These are phyloP conservation scores for Scedosporium dehoogii DNA, from an alignment of 2,329 filamentous ascomycete species.

Conservation along the genomic window DNA sequence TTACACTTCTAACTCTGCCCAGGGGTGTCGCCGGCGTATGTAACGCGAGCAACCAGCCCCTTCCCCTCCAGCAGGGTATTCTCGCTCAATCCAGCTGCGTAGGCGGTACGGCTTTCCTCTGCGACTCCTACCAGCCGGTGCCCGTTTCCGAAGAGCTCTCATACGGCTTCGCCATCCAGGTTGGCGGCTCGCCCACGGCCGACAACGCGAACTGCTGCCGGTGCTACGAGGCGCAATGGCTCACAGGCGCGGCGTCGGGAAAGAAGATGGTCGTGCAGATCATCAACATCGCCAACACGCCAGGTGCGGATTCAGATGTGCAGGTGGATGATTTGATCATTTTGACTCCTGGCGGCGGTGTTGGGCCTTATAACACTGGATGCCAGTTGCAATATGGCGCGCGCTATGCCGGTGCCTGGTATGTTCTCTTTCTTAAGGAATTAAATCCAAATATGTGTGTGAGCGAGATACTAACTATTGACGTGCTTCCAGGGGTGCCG, in stretches of 20 bases:
- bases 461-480: not conserved
- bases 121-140: conserved; percentile 13
- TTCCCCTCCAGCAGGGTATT: not conserved
- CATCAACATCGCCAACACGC: conserved; percentile 10
- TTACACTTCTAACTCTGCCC: not conserved
- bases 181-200: conserved; percentile 10
- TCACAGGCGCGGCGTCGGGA: conserved; percentile 11
- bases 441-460: not conserved
- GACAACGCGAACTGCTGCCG: conserved; percentile 15
- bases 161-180: conserved; percentile 14
- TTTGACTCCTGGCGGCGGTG: conserved; percentile 11
- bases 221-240: conserved; percentile 14
- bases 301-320: conserved; percentile 8
- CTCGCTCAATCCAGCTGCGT: not conserved
- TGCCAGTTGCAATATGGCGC: not conserved
- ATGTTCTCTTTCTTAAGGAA: not conserved
- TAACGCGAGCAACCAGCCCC: not conserved
- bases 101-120: conserved; percentile 7
- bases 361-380: not conserved
- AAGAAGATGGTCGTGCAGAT: conserved; percentile 15
- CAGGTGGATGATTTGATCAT: conserved; percentile 13
- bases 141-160: conserved; percentile 13
- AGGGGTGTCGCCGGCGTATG: not conserved
- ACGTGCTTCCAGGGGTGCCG: not conserved
- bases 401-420: not conserved